Percentiles rank a stretch among this genome's conserved stretches.
Conservation (phyloP, 345 rosid genomes). For the Euphorbia pulcherrima region DNA sequence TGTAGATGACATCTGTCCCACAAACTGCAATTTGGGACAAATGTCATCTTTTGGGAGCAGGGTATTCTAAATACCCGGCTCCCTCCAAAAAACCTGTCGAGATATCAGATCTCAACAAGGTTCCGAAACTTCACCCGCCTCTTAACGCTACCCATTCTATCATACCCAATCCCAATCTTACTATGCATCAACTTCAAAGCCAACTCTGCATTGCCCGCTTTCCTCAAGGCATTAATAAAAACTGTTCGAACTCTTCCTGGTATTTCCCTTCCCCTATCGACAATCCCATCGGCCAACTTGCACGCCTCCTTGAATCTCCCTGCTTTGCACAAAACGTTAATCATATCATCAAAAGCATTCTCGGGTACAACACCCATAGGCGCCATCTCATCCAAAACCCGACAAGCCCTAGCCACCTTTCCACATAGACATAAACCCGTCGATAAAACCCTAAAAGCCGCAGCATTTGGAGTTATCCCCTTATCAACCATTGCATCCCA, state of each 20-base stretch:
- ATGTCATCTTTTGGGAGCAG: too few relatives aligned
- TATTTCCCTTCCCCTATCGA: constrained; percentile 75
- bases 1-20: too few relatives aligned
- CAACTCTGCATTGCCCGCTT: constrained; percentile 75
- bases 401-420: constrained; percentile 85
- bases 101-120: constrained; percentile 49
- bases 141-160: constrained; percentile 67
- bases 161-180: constrained; percentile 80
- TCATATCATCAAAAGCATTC: constrained; percentile 82
- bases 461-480: constrained; percentile 78
- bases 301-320: constrained; percentile 81
- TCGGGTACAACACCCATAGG: constrained; percentile 78
- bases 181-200: constrained; percentile 88
- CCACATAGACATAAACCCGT: constrained; percentile 80
- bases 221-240: constrained; percentile 79
- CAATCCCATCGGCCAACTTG: constrained; percentile 78
- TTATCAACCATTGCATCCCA: constrained; percentile 86
- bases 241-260: constrained; percentile 67
- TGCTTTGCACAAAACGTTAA: constrained; percentile 60
- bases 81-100: too few relatives aligned
- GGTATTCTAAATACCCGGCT: too few relatives aligned
- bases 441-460: constrained; percentile 69
- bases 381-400: constrained; percentile 77
- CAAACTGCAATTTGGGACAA: too few relatives aligned
- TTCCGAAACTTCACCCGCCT: constrained; percentile 62